phyloP scores from a whole-genome alignment of 1,139 yeast genomes.

The Hyphopichia buzzinii region DNA sequence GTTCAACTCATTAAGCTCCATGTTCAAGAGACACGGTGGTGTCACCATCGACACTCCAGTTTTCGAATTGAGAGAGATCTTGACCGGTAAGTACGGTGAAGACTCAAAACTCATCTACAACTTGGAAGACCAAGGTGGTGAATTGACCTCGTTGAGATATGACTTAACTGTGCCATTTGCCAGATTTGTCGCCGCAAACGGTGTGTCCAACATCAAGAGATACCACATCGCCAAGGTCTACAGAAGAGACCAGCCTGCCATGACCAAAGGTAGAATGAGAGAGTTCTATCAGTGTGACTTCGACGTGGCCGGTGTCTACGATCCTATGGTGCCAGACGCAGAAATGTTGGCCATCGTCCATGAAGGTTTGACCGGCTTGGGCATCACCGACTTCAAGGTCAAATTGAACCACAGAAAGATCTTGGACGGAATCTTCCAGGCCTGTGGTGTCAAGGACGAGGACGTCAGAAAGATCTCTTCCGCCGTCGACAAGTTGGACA shows the following conservation, averaged over 20 bases:
- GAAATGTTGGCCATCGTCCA: conserved; percentile 78
- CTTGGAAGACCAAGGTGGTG: conserved; percentile 98
- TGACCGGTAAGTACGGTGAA: conserved; percentile 97
- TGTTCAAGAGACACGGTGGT: conserved; percentile 95
- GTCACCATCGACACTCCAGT: conserved; percentile 98
- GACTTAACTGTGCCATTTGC: conserved; percentile 98
- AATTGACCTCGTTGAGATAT: conserved; percentile 87
- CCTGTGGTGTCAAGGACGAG: conserved; percentile 91
- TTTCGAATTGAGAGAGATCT: conserved; percentile 89
- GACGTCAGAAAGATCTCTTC: conserved; percentile 91
- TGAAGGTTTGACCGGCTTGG: conserved; percentile 80
- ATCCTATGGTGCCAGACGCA: conserved; percentile 93
- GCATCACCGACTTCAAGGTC: conserved; percentile 84
- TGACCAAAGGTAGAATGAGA: conserved; percentile 99
- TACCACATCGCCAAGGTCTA: conserved; percentile 97
- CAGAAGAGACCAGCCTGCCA: conserved; percentile 98
- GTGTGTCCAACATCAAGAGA: conserved; percentile 82
- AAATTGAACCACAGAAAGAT: conserved; percentile 94
- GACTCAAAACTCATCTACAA: conserved; percentile 94
- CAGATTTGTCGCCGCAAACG: conserved; percentile 92
- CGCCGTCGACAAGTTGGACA: conserved; percentile 95
- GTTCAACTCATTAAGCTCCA: conserved; percentile 63
- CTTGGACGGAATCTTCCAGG: conserved; percentile 90
- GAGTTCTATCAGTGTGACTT: conserved; percentile 98
- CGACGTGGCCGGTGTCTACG: conserved; percentile 91